Evolutionary conservation across 495 filamentous ascomycete genomes (phyloP).

Genomic region (Aspergillus haitiensis): DNA sequence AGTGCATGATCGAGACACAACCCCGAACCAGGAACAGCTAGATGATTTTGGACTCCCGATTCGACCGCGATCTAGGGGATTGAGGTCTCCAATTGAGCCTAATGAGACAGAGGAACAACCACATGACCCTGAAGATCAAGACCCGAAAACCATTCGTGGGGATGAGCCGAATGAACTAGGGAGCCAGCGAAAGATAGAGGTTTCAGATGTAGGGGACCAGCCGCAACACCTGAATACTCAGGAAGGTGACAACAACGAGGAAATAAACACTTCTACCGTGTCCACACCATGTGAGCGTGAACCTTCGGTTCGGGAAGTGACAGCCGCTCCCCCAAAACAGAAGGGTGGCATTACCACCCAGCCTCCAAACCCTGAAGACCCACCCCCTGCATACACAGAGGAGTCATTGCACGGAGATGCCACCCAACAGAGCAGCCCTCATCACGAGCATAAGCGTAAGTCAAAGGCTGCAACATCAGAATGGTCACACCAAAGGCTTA

Average conservation of each 20-base stretch:
- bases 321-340: slow-evolving; percentile 1
- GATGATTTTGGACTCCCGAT: slow-evolving; percentile 52
- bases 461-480: slow-evolving; percentile 58
- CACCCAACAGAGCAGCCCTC: slow-evolving; percentile 16
- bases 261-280: neutral
- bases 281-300: slow-evolving; percentile 9
- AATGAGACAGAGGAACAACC: slow-evolving; percentile 24
- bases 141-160: slow-evolving; percentile 6
- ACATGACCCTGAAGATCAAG: slow-evolving; percentile 27
- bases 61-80: slow-evolving; percentile 30
- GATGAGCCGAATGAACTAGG: slow-evolving; percentile 10
- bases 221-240: neutral
- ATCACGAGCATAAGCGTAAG: slow-evolving; percentile 23
- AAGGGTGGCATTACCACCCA: slow-evolving; percentile 2
- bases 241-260: neutral
- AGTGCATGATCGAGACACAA: slow-evolving; percentile 7
- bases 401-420: slow-evolving; percentile 15
- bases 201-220: slow-evolving; percentile 1
- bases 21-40: slow-evolving; percentile 22
- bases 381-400: slow-evolving; percentile 26
- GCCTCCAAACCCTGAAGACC: slow-evolving; percentile 11
- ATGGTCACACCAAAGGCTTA: slow-evolving; percentile 87
- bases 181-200: slow-evolving; percentile 7
- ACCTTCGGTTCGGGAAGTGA: neutral
- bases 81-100: slow-evolving; percentile 19